Conservation (phyloP, 2,329 filamentous ascomycete species). For the Thelonectria olida region DNA sequence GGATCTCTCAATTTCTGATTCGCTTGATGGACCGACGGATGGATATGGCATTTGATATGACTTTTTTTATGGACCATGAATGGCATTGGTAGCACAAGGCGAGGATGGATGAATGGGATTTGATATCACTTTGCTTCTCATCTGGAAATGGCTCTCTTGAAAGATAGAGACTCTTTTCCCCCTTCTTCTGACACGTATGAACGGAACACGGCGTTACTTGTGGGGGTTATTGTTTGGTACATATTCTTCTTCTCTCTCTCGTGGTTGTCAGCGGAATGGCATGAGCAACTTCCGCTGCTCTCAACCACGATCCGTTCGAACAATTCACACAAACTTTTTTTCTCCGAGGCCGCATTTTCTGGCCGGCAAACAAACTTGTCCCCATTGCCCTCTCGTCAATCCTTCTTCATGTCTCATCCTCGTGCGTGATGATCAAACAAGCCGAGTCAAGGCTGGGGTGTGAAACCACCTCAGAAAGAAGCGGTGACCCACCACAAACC, state of each 20-base stretch:
- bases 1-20: constrained; percentile 44
- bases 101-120: neutral
- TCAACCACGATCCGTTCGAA: neutral
- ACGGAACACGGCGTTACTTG: no score
- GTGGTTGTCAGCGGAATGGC: neutral
- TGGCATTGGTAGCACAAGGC: neutral
- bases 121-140: no score
- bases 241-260: neutral
- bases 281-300: neutral
- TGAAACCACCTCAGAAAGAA: neutral
- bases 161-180: no score
- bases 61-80: neutral
- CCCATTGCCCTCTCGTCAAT: neutral
- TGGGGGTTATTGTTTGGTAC: no score
- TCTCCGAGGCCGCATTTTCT: neutral
- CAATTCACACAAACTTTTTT: neutral
- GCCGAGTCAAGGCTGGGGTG: neutral
- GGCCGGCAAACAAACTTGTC: no score
- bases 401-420: neutral
- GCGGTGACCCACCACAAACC: neutral
- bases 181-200: no score
- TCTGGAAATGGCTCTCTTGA: no score
- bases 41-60: neutral
- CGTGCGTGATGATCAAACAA: neutral
- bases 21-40: no score